Evolutionary conservation across 768 basidiomycete species (phyloP), one percentile per base, ranked within the genome.

Genomic region (Vishniacozyma victoriae): DNA sequence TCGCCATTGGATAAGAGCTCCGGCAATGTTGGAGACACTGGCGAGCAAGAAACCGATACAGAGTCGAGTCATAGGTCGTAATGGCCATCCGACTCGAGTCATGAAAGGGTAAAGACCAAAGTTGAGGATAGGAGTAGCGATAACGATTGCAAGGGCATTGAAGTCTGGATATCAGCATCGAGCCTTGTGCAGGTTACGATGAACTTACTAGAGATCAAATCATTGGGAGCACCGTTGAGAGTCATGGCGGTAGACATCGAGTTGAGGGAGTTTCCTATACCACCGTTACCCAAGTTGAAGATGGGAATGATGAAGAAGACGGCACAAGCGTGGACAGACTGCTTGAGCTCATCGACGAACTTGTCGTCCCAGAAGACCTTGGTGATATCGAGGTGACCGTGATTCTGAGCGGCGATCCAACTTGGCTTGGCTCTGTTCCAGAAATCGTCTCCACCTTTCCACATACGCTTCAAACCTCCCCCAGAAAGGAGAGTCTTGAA

Each of bases 401-500:
- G n/a, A 13, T 52, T 46, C n/a, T 45, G 35, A 24, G 46, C 54
- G 11, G 51, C 52, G 37, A 68, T 67, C 44, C 55, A 38, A 19
- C 53, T 51, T 1, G 72, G 72, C 51, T 71, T 71, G 48, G 70
- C 72, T 7, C 31, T 18, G 46, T 64, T 50, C 71, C 71, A 73
- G 52, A 69, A 69, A 2, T 44, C 31, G 23, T 67, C 60, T 40
- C 54, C 56, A 20, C 62, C 60, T 24, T 52, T 54, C 36, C 54
- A 60, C 26, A 64, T 49, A 0, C 48, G 22, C 45, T 37, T 48
- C 51, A 53, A 62, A 15, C 65, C 67, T n/a, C 64, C 60, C 38
- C 50, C 35, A 3, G 35, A 55, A 44, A 54, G 61, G 36, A 48
- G 40, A 43, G 48, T 16, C 16, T 41, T 44, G 41, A 64, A 42